Percentiles rank a stretch among this genome's conserved stretches.
Evolutionary conservation across 352 stramenopile species (phyloP).

Genomic region (Pythium sukuiense): DNA sequence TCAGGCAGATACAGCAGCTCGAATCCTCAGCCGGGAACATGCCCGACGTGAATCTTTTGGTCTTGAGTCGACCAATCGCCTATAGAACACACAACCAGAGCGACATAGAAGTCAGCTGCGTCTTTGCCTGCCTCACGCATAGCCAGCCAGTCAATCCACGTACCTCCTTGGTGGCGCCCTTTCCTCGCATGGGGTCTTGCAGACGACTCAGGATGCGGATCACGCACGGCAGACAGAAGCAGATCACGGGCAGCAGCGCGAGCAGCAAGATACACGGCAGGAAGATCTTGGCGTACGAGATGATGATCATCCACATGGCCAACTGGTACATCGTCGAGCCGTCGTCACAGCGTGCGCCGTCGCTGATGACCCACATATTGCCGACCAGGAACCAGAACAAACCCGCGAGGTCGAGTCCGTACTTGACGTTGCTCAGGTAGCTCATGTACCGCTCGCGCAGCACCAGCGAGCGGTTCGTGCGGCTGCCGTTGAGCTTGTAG

Average conservation of each 20-base stretch:
- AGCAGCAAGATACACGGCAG: slow-evolving; percentile 90
- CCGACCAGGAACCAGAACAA: slow-evolving; percentile 88
- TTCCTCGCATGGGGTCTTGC: slow-evolving; percentile 85
- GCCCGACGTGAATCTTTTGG: slow-evolving; percentile 50
- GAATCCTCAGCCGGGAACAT: slow-evolving; percentile 82
- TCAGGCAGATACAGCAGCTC: slow-evolving; percentile 92
- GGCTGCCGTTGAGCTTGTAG: slow-evolving; percentile 66
- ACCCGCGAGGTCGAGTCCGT: slow-evolving; percentile 68
- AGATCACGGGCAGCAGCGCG: slow-evolving; percentile 89
- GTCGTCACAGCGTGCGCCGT: slow-evolving; percentile 77
- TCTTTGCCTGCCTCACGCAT: too few relatives aligned
- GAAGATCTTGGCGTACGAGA: slow-evolving; percentile 93
- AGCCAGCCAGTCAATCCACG: too few relatives aligned
- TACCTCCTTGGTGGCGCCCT: slow-evolving; percentile 83
- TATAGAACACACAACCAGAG: slow-evolving; percentile 28
- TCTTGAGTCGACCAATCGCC: slow-evolving; percentile 69
- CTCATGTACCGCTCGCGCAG: slow-evolving; percentile 70
- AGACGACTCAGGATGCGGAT: slow-evolving; percentile 90
- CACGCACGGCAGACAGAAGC: slow-evolving; percentile 93
- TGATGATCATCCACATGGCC: slow-evolving; percentile 91
- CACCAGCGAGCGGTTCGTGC: slow-evolving; percentile 54
- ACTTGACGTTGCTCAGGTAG: slow-evolving; percentile 77
- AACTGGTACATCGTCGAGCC: slow-evolving; percentile 79
- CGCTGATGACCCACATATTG: slow-evolving; percentile 89
- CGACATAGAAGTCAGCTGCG: too few relatives aligned